Evolutionary conservation across 345 rosid species (phyloP).

Genomic region (Syzygium aqueum): DNA sequence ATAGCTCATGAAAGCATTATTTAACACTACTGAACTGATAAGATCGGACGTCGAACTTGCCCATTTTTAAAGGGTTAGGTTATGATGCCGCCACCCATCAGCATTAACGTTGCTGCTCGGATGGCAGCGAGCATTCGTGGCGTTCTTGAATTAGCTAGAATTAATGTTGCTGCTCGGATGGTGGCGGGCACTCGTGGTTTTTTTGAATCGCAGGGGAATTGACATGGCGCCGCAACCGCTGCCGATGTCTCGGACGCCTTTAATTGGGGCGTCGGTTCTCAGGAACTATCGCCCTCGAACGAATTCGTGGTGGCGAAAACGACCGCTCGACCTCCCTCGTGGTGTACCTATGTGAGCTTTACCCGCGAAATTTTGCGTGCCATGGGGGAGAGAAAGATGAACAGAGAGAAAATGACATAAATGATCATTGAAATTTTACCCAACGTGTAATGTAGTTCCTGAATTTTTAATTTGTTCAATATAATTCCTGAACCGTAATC

Average conservation of each 20-base stretch:
- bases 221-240: neutral
- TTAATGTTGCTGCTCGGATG: neutral
- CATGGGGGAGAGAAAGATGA: neutral
- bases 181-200: rapidly evolving
- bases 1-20: neutral
- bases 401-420: no score
- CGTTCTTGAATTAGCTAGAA: neutral
- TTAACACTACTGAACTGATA: neutral
- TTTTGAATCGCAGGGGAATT: neutral
- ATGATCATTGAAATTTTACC: no score
- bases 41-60: neutral
- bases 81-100: neutral
- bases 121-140: neutral
- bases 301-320: no score
- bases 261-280: neutral
- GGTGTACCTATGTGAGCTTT: neutral
- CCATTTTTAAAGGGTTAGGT: neutral
- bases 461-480: no score
- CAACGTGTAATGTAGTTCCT: no score
- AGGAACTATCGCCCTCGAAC: neutral
- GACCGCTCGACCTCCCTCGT: no score
- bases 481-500: no score
- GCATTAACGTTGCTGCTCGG: neutral
- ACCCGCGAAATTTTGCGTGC: neutral
- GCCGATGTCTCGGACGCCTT: neutral